Base-by-base conservation (phyloP, 768 basidiomycete genomes). In the Psilocybe tampanensis region DNA sequence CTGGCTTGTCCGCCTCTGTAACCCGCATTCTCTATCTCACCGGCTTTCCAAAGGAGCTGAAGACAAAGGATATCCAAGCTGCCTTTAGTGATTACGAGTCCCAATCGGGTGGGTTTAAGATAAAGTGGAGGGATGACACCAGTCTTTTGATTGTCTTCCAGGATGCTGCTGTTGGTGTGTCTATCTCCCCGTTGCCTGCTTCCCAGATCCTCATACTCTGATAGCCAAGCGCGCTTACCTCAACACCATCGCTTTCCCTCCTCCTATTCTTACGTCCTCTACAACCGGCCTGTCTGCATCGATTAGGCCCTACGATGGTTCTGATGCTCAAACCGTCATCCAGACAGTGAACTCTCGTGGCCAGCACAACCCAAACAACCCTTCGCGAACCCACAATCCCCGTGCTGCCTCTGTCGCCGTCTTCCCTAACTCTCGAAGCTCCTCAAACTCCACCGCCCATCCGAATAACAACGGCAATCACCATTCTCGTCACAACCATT, bases 101-200 rank as follows among this genome's bases (percentile, higher is more conserved):
- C 58, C 77, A 87, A 51, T 85, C 80, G 55, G 97, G 96, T 24
- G 97, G 97, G 21, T 97, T 96, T 80, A 94, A 95, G 82, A 95
- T 99, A 71, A 99, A 99, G 72, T 99, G 97, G 97, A 84, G 86
- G 65, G 95, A 99, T 73, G 97, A 99, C 74, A 94, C 93, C 34
- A 95, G 92, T 68, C 90, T 96, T 39, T 77, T 95, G 65, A 90
- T 97, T 64, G 97, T 99, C 54, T 99, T 99, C 70, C 83, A 85
- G 61, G 97, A 98, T 74, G 86, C 97, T 54, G 78, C 82, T 47
- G 81, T 90, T 43, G 96, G 97, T 98, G 68, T 80, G 95, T 82
- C 48, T 36, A 42, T 51, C 42, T 56, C 52, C 45, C 60, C 58
- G 58, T 57, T 34, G 47, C 19, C 21, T 45, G 44, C 33, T 21